A percentile compares a stretch with the other conserved stretches of the same genome.
phyloP scores from a whole-genome alignment of 1,139 yeast species.

The Meyerozyma guilliermondii region DNA sequence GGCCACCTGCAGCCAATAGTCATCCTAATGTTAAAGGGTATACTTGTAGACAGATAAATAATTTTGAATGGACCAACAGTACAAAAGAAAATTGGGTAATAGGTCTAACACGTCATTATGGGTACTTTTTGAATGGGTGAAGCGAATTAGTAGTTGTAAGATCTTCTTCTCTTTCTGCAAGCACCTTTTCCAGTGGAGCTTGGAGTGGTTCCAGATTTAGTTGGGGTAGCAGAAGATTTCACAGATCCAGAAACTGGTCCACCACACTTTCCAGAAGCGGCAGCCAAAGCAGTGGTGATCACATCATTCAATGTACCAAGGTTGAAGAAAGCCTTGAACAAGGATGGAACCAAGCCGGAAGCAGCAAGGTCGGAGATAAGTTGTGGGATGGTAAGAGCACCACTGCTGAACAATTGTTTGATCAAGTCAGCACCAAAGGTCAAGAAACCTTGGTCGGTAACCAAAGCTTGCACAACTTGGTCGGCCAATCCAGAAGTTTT shows the following conservation, averaged over 20 bases:
- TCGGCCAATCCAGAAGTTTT: slow-evolving; percentile 42
- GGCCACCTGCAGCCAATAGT: neutral
- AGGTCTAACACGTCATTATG: neutral
- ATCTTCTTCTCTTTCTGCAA: slow-evolving; percentile 27
- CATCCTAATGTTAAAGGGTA: neutral
- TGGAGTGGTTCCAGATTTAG: slow-evolving; percentile 12
- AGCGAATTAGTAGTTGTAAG: slow-evolving; percentile 14
- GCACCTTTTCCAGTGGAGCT: slow-evolving; percentile 12
- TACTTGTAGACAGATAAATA: neutral
- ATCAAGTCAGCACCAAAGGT: slow-evolving; percentile 38
- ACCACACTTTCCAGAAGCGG: slow-evolving; percentile 39
- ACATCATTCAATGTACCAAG: slow-evolving; percentile 36
- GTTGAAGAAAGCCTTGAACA: slow-evolving; percentile 38
- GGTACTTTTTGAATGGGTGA: neutral
- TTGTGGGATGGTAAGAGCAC: slow-evolving; percentile 25
- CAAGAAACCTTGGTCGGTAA: slow-evolving; percentile 37
- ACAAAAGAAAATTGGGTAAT: slow-evolving; percentile 1
- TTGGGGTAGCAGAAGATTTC: slow-evolving; percentile 14
- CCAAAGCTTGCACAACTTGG: slow-evolving; percentile 36
- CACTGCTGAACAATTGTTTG: slow-evolving; percentile 23
- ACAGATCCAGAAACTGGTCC: slow-evolving; percentile 23
- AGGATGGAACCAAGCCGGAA: slow-evolving; percentile 37
- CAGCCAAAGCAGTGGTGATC: slow-evolving; percentile 42
- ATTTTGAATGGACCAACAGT: slow-evolving; percentile 1
- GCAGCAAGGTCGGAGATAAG: slow-evolving; percentile 27